Evolutionary conservation across 2,329 filamentous ascomycete species (phyloP).

Genomic region (Colletotrichum kahawae): DNA sequence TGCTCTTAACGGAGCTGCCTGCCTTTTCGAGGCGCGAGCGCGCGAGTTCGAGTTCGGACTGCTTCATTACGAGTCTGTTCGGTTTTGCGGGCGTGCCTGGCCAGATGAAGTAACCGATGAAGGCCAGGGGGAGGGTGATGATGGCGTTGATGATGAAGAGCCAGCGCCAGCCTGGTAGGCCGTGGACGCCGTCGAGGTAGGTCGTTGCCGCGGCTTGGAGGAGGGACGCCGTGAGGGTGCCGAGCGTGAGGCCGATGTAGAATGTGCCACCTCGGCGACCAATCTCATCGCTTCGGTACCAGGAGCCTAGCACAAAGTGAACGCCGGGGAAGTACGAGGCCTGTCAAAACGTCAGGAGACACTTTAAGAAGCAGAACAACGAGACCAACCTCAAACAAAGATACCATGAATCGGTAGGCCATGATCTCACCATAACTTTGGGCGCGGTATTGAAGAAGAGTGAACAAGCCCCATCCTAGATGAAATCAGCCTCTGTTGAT

Average conservation of each 20-base stretch:
- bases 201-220: conserved; percentile 49
- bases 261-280: conserved; percentile 69
- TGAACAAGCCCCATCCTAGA: conserved; percentile 58
- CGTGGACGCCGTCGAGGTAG: conserved; percentile 46
- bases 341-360: background rate
- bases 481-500: background rate
- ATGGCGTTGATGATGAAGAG: conserved; percentile 55
- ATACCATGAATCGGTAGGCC: conserved; percentile 45
- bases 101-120: background rate
- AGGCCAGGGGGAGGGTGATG: conserved; percentile 1
- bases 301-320: conserved; percentile 51
- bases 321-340: conserved; percentile 45
- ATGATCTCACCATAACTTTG: conserved; percentile 50
- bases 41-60: conserved; percentile 51
- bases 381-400: conserved; percentile 39
- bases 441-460: conserved; percentile 58
- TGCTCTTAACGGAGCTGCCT: conserved; percentile 42
- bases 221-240: conserved; percentile 56
- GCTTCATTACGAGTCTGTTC: conserved; percentile 49
- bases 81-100: conserved; percentile 40
- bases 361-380: conserved; percentile 48
- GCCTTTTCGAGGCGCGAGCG: conserved; percentile 43
- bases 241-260: conserved; percentile 55
- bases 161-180: conserved; percentile 58
- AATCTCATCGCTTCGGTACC: conserved; percentile 66